These are phyloP conservation scores for Wickerhamiella sergipiensis DNA, from an alignment of 805 yeast genomes.

Conservation along the genomic window DNA sequence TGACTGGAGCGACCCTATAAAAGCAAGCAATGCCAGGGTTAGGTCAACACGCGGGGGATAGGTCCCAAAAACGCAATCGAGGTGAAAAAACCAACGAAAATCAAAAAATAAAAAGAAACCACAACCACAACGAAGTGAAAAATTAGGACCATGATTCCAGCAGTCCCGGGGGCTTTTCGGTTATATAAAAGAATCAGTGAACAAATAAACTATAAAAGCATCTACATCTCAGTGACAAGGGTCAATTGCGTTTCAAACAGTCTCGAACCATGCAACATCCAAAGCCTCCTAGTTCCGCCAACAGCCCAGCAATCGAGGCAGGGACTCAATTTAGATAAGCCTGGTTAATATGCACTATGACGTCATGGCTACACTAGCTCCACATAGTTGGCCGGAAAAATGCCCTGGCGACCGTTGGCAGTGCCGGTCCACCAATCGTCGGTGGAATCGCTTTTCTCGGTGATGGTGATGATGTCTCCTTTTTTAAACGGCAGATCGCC, in stretches of 20 bases:
- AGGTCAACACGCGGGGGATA: not conserved
- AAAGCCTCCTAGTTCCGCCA: no score
- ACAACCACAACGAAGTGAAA: not conserved
- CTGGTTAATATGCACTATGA: not conserved
- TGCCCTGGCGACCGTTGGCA: conserved; percentile 70
- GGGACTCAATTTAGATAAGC: not conserved
- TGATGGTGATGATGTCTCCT: conserved; percentile 83
- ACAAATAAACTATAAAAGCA: no score
- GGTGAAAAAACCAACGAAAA: no score
- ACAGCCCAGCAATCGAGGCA: no score
- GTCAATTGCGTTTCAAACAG: no score
- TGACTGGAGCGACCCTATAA: not conserved
- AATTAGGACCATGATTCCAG: no score
- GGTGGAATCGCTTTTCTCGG: conserved; percentile 71
- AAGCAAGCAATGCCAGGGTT: not conserved
- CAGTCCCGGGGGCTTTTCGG: no score
- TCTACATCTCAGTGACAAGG: no score
- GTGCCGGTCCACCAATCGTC: conserved; percentile 99
- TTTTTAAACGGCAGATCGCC: conserved; percentile 89
- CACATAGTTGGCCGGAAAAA: conserved; percentile 95
- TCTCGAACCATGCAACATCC: no score
- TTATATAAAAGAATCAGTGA: no score
- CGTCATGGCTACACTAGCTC: conserved; percentile 40
- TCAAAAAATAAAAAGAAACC: not conserved
- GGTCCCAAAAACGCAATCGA: not conserved